phyloP scores from a whole-genome alignment of 345 rosid genomes.

The Tarenaya hassleriana region DNA sequence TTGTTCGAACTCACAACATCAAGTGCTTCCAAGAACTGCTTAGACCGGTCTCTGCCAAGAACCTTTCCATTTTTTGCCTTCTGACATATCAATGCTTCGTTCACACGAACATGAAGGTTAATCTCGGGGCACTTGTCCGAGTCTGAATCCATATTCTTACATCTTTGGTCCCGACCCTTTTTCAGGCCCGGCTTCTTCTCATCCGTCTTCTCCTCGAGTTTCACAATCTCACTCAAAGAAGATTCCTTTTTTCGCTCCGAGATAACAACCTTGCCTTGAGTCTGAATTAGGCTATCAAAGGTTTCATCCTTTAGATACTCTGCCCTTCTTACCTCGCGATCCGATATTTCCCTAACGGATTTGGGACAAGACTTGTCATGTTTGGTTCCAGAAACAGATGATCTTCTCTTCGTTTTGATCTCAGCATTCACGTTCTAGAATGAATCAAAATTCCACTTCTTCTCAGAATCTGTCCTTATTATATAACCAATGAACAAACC shows the following conservation, averaged over 20 bases:
- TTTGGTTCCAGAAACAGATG: conserved; percentile 24
- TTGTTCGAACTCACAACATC: conserved; percentile 61
- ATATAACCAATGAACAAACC: neutral
- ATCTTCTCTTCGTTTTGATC: conserved; percentile 33
- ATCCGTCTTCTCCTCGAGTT: conserved; percentile 22
- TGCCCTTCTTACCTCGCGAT: conserved; percentile 23
- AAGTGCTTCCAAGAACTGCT: conserved; percentile 65
- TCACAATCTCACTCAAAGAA: conserved; percentile 17
- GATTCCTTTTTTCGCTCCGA: too few species aligned
- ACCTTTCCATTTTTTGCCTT: conserved; percentile 30
- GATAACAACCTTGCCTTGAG: too few species aligned
- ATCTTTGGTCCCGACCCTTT: conserved; percentile 23
- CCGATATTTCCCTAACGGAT: conserved; percentile 25
- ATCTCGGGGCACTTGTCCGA: conserved; percentile 30
- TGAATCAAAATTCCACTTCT: conserved; percentile 1
- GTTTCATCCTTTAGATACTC: conserved; percentile 21
- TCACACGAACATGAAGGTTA: conserved; percentile 43
- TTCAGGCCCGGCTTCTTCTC: conserved; percentile 20
- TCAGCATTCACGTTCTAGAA: conserved; percentile 7
- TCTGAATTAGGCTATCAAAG: neutral
- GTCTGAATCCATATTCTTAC: too few species aligned
- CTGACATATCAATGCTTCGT: conserved; percentile 44
- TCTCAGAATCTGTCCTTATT: neutral
- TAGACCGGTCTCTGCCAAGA: conserved; percentile 30
- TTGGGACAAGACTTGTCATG: conserved; percentile 28